Base-by-base conservation (phyloP, 2,329 filamentous ascomycete species). In the Colletotrichum falcatum region DNA sequence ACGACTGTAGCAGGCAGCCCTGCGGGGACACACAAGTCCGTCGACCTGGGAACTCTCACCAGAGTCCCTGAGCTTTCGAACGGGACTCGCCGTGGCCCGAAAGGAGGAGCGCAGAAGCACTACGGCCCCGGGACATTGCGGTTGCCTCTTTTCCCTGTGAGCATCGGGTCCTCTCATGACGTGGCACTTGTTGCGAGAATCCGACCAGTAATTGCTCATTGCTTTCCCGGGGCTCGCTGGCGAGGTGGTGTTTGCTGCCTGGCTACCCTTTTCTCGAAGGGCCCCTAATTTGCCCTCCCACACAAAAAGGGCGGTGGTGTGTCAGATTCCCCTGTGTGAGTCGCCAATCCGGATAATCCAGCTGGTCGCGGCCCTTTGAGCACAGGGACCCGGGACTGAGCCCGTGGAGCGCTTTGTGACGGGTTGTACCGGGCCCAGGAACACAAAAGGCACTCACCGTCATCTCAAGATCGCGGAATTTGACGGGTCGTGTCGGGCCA, bases 271-370 rank as follows among this genome's bases (percentile, higher is more conserved):
- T 28, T 6, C 3, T 33, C 14, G 0, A 2, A 14, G 14, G 14
- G 23, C 8, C 14, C 23, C 28, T 28, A 7, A 28, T 28, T 49
- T 49, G 5, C 23, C 46, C 46, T 49, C 6, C 16, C 12, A 16
- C 7, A 9, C 5, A 18, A 23, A 48, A 12, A 16, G 46, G 46
- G 23, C n/a, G 14, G 6, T 5, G 5, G 14, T 18, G 2, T 16
- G 12, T 23, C 16, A 0, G 11, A 7, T 7, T 42, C 23, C 4
- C 11, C 1, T 6, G 46, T 5, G 3, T 26, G 1, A 18, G 2
- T 11, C 6, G 3, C 5, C 2, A 3, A n/a, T 11, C 1, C 7
- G 1, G 18, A n/a, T n/a, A n/a, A n/a, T n/a, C n/a, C n/a, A n/a
- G n/a, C n/a, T n/a, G n/a, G n/a, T n/a, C n/a, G n/a, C n/a, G n/a